phyloP scores from a whole-genome alignment of 805 yeast species.

The Hanseniaspora clermontiae region DNA sequence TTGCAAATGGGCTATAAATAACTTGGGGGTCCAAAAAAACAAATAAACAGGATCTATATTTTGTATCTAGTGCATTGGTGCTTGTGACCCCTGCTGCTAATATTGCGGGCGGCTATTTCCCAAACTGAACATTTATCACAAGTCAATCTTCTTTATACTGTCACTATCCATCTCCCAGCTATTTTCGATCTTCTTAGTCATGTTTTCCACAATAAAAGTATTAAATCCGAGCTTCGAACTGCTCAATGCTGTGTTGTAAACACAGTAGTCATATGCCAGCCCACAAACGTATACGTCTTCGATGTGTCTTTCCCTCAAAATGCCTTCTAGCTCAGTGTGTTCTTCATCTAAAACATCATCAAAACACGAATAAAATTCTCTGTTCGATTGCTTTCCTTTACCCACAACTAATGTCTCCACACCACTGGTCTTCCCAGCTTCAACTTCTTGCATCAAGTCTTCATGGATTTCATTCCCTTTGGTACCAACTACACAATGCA shows the following conservation, averaged over 20 bases:
- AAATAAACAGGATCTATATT: too few species aligned
- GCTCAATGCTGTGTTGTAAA: constrained; percentile 62
- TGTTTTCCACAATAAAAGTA: constrained; percentile 47
- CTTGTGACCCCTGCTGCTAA: too few species aligned
- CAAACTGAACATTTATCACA: background rate
- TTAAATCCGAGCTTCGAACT: constrained; percentile 48
- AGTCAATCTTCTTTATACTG: background rate
- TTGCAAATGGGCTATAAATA: too few species aligned
- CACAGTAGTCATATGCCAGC: constrained; percentile 79
- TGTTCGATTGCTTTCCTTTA: constrained; percentile 59
- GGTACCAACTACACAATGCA: constrained; percentile 69
- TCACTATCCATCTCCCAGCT: constrained; percentile 22
- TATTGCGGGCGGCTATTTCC: background rate
- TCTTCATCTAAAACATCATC: constrained; percentile 64
- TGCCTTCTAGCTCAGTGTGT: constrained; percentile 48
- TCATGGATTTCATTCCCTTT: constrained; percentile 52
- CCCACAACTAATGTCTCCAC: constrained; percentile 34
- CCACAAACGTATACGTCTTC: constrained; percentile 65
- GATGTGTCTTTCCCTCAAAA: constrained; percentile 37
- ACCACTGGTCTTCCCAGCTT: background rate
- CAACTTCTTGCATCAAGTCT: constrained; percentile 29
- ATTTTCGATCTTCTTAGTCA: constrained; percentile 44
- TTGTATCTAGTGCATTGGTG: too few species aligned
- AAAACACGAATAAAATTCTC: constrained; percentile 84
- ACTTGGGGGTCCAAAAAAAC: too few species aligned